phyloP scores from a whole-genome alignment of 495 filamentous ascomycete species.

The Lineolata rhizophorae region DNA sequence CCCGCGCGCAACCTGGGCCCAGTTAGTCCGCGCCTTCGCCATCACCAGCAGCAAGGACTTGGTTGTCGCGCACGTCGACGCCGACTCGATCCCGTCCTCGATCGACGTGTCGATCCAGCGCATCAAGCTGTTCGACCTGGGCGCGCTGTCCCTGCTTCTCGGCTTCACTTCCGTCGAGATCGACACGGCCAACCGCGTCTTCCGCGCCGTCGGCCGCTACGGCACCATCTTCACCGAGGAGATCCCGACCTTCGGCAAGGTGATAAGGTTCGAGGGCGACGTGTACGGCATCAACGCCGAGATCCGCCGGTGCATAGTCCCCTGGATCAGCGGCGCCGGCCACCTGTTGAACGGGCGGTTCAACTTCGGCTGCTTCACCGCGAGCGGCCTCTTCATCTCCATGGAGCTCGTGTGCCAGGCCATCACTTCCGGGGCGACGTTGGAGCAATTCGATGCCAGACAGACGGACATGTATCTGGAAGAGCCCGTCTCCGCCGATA shows the following conservation, averaged over 20 bases:
- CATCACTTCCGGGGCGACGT: too few relatives aligned
- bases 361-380: background rate
- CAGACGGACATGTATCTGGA: too few relatives aligned
- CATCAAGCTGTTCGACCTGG: background rate
- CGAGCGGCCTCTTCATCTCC: background rate
- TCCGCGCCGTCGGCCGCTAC: background rate
- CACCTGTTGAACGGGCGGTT: background rate
- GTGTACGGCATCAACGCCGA: background rate
- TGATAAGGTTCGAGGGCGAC: slow-evolving; percentile 1
- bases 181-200: too few relatives aligned
- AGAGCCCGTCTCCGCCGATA: too few relatives aligned
- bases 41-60: too few relatives aligned
- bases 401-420: background rate
- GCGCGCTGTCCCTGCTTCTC: background rate
- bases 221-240: slow-evolving; percentile 1
- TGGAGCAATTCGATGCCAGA: background rate
- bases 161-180: slow-evolving; percentile 1
- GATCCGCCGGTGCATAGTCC: background rate
- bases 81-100: background rate
- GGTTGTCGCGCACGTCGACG: too few relatives aligned
- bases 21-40: background rate
- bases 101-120: background rate
- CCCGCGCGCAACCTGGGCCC: slow-evolving; percentile 1
- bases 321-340: background rate
- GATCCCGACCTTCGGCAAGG: slow-evolving; percentile 1